phyloP scores from a whole-genome alignment of 257 asterid genomes.

The Solanum acaule region DNA sequence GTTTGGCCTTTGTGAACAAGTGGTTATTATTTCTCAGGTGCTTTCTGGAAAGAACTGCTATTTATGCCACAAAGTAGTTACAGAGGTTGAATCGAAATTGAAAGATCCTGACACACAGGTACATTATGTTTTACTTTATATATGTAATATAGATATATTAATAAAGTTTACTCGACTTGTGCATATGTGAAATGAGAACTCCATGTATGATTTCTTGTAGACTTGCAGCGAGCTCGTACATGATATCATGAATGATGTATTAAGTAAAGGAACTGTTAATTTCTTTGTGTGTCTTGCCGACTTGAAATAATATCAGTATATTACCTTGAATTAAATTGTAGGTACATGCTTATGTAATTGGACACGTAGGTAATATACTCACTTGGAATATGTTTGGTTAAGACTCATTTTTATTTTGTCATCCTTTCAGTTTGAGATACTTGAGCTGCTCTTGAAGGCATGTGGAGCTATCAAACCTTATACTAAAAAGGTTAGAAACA shows the following conservation, averaged over 20 bases:
- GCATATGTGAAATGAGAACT: background rate
- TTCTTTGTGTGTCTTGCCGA: background rate
- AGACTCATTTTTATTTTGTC: conserved; percentile 1
- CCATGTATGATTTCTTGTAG: no score
- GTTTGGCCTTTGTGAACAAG: conserved; percentile 53
- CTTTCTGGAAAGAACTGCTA: conserved; percentile 53
- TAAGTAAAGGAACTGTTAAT: background rate
- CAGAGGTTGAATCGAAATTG: conserved; percentile 65
- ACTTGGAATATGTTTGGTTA: background rate
- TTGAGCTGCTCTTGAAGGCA: conserved; percentile 75
- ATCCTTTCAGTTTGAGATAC: conserved; percentile 63
- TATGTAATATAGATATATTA: no score
- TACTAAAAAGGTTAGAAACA: conserved; percentile 46
- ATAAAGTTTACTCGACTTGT: background rate
- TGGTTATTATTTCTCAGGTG: conserved; percentile 17
- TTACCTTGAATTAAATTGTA: background rate
- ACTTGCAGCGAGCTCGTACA: no score
- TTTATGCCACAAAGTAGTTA: conserved; percentile 57
- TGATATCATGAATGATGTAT: background rate
- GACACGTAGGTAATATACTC: background rate
- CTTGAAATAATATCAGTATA: background rate
- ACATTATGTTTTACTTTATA: background rate
- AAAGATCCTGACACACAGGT: conserved; percentile 93
- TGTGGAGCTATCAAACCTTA: conserved; percentile 46
- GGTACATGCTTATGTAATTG: background rate